phyloP scores from a whole-genome alignment of 2,329 filamentous ascomycete genomes.

The Fusarium tuaranense region DNA sequence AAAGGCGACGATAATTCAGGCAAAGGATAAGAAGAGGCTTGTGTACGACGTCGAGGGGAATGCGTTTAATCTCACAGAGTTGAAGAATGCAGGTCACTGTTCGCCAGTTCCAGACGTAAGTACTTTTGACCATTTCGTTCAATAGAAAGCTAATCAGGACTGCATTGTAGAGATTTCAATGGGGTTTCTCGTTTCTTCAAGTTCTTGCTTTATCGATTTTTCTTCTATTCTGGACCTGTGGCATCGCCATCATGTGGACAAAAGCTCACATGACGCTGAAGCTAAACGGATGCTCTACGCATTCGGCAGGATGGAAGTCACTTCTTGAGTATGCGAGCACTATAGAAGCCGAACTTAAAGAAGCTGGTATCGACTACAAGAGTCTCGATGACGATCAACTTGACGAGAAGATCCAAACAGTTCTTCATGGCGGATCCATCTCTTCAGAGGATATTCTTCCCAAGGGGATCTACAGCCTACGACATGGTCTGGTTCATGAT shows the following conservation, averaged over 20 bases:
- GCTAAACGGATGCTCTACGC: not conserved
- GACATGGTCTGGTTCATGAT: not conserved
- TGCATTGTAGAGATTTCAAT: not conserved
- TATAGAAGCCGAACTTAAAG: not conserved
- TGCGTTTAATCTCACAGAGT: not conserved
- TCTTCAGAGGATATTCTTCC: not conserved
- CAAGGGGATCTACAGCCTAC: not conserved
- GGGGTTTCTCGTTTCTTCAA: slow-evolving; percentile 26
- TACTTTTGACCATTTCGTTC: not conserved
- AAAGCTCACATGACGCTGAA: not conserved
- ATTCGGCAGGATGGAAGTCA: not conserved
- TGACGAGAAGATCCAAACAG: not conserved
- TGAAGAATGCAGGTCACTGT: not conserved
- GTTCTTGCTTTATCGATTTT: not conserved
- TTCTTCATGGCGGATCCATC: slow-evolving; percentile 1
- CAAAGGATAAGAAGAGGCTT: not conserved
- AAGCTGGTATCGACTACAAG: not conserved
- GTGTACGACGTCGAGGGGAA: not conserved
- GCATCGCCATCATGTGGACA: not conserved
- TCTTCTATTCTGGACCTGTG: not conserved
- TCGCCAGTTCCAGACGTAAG: slow-evolving; percentile 5
- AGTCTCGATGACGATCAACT: not conserved
- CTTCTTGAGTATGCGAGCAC: not conserved
- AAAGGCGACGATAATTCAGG: not conserved
- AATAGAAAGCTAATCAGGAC: not conserved